phyloP scores from a whole-genome alignment of 108 stramenopile genomes.

The Fistulifera pelliculosa region DNA sequence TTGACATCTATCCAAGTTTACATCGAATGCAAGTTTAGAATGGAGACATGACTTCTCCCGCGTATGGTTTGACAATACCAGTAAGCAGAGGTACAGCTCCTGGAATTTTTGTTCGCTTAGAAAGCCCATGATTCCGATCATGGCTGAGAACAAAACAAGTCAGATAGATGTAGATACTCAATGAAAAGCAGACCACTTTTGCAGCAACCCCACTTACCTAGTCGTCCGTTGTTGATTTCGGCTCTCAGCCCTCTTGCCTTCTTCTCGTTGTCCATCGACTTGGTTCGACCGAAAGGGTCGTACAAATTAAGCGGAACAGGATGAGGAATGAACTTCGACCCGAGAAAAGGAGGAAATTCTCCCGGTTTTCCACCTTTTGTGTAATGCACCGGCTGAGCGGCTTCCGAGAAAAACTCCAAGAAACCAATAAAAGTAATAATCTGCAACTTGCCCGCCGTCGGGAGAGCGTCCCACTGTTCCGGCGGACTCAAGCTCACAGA shows the following conservation, averaged over 20 bases:
- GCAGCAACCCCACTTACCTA: background rate
- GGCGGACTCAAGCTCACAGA: constrained; percentile 72
- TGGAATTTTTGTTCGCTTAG: constrained; percentile 47
- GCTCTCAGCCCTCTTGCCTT: constrained; percentile 45
- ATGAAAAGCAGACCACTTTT: too few relatives aligned
- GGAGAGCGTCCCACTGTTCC: constrained; percentile 78
- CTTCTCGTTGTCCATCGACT: constrained; percentile 47
- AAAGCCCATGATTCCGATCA: constrained; percentile 79
- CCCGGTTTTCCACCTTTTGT: constrained; percentile 55
- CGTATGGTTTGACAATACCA: constrained; percentile 46
- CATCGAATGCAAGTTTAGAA: constrained; percentile 13
- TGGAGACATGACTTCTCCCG: constrained; percentile 57
- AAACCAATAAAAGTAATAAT: constrained; percentile 70
- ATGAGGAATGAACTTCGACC: constrained; percentile 41
- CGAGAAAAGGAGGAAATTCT: constrained; percentile 37
- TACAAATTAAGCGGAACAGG: constrained; percentile 65
- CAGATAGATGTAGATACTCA: background rate
- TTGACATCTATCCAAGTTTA: too few relatives aligned
- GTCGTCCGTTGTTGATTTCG: constrained; percentile 50
- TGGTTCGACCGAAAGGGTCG: constrained; percentile 64
- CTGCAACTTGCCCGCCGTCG: constrained; percentile 76
- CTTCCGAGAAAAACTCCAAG: constrained; percentile 44
- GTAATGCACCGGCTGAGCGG: constrained; percentile 32
- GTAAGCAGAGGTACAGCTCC: constrained; percentile 58
- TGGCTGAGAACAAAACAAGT: constrained; percentile 33